Conservation (phyloP, 1,284 basidiomycete genomes). For the Xerocomus minutiporus region DNA sequence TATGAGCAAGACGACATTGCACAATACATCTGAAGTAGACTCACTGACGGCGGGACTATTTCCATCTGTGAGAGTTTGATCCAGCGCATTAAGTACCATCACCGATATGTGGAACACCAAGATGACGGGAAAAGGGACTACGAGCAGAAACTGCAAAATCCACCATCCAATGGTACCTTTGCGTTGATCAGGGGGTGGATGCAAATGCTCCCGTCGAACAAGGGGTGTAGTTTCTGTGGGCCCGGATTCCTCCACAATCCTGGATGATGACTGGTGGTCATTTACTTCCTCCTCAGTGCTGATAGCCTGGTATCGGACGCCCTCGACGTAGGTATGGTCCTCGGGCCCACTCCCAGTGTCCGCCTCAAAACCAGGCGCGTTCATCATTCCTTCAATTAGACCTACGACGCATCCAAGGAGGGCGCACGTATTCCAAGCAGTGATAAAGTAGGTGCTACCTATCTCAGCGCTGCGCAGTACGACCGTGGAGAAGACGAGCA, state of each 20-base stretch:
- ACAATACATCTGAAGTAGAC: slow-evolving; percentile 20
- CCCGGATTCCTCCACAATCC: slow-evolving; percentile 33
- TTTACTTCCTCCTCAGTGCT: slow-evolving; percentile 13
- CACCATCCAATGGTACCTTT: slow-evolving; percentile 51
- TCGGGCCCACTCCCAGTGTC: slow-evolving; percentile 7
- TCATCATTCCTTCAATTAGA: slow-evolving; percentile 36
- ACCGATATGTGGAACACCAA: slow-evolving; percentile 53
- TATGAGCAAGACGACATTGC: slow-evolving; percentile 2
- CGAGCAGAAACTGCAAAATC: slow-evolving; percentile 56
- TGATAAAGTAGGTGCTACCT: slow-evolving; percentile 55
- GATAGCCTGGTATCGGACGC: slow-evolving; percentile 29
- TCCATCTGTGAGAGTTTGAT: slow-evolving; percentile 67
- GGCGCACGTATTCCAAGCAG: slow-evolving; percentile 50
- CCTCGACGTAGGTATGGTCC: slow-evolving; percentile 9
- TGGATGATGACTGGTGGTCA: slow-evolving; percentile 12
- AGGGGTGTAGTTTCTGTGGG: slow-evolving; percentile 51
- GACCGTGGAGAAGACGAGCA: slow-evolving; percentile 49
- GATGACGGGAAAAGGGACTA: slow-evolving; percentile 54
- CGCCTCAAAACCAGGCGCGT: slow-evolving; percentile 20
- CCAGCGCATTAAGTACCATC: slow-evolving; percentile 46
- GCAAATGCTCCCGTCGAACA: slow-evolving; percentile 33
- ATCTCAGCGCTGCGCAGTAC: slow-evolving; percentile 40
- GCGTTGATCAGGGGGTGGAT: slow-evolving; percentile 26
- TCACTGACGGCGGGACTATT: slow-evolving; percentile 45
- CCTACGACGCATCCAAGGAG: slow-evolving; percentile 47